phyloP scores from a whole-genome alignment of 208 protist genomes.

The Trypanosoma congolense region DNA sequence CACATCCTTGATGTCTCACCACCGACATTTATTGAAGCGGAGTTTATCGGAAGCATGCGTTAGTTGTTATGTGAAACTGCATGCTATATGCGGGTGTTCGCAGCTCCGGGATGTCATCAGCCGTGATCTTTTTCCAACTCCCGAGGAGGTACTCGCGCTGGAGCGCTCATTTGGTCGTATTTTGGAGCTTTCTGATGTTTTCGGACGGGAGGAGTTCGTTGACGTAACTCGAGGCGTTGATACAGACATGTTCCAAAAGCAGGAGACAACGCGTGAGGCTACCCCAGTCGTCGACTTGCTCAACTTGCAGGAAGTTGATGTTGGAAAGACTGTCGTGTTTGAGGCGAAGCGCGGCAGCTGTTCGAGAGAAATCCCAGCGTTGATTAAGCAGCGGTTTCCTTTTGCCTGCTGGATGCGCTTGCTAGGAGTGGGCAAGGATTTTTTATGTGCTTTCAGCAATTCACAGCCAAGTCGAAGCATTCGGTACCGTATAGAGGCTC shows the following conservation, averaged over 20 bases:
- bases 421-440: slow-evolving; percentile 28
- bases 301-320: slow-evolving; percentile 18
- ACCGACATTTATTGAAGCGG: slow-evolving; percentile 61
- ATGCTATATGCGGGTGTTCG: slow-evolving; percentile 28
- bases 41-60: slow-evolving; percentile 69
- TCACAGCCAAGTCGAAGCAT: slow-evolving; percentile 55
- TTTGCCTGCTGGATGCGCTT: slow-evolving; percentile 57
- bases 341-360: slow-evolving; percentile 36
- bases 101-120: slow-evolving; percentile 49
- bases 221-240: slow-evolving; percentile 8
- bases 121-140: slow-evolving; percentile 65
- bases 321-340: slow-evolving; percentile 61
- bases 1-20: slow-evolving; percentile 31
- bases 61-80: slow-evolving; percentile 51
- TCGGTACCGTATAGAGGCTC: slow-evolving; percentile 75
- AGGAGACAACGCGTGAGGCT: neutral
- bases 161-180: slow-evolving; percentile 83
- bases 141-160: slow-evolving; percentile 64
- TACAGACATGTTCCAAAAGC: neutral
- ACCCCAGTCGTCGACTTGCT: slow-evolving; percentile 11
- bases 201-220: slow-evolving; percentile 43
- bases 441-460: slow-evolving; percentile 69
- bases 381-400: slow-evolving; percentile 45
- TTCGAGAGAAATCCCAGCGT: slow-evolving; percentile 36
- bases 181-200: slow-evolving; percentile 71